These are phyloP conservation scores for Nicotiana otophora DNA, from an alignment of 257 asterid species.

Conservation along the genomic window DNA sequence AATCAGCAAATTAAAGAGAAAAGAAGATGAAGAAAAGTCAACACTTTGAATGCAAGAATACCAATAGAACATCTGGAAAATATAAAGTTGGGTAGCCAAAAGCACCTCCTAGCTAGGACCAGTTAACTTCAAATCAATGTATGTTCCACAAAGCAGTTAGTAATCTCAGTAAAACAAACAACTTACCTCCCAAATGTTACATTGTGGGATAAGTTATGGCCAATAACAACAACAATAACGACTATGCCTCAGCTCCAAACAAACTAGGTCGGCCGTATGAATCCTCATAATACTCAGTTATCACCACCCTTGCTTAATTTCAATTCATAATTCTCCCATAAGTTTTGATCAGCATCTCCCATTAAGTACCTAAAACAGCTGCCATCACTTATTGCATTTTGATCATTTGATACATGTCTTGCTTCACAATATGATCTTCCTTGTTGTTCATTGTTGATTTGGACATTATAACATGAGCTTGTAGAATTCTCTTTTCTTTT, in stretches of 20 bases:
- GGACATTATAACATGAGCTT: constrained; percentile 22
- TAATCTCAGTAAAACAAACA: background rate
- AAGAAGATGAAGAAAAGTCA: background rate
- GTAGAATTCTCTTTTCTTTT: constrained; percentile 51
- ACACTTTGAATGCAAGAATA: background rate
- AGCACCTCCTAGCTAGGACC: background rate
- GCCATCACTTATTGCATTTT: constrained; percentile 29
- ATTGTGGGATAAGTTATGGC: too few species aligned
- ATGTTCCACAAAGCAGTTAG: constrained; percentile 6
- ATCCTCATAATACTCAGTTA: too few species aligned
- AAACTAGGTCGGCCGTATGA: too few species aligned
- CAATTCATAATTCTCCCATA: constrained; percentile 56
- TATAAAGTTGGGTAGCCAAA: background rate
- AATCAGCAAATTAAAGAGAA: background rate
- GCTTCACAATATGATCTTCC: constrained; percentile 29
- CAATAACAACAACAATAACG: too few species aligned
- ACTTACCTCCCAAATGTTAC: background rate
- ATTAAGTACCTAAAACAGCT: constrained; percentile 62
- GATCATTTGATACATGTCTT: background rate
- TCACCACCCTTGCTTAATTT: constrained; percentile 26
- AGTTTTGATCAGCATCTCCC: constrained; percentile 45
- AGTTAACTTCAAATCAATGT: background rate
- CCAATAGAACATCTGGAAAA: background rate
- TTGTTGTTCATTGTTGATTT: constrained; percentile 27
- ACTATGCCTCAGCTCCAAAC: too few species aligned